Evolutionary conservation across 225 moss, liverwort and hornwort species (phyloP).

Genomic region (Lunularia cruciata): DNA sequence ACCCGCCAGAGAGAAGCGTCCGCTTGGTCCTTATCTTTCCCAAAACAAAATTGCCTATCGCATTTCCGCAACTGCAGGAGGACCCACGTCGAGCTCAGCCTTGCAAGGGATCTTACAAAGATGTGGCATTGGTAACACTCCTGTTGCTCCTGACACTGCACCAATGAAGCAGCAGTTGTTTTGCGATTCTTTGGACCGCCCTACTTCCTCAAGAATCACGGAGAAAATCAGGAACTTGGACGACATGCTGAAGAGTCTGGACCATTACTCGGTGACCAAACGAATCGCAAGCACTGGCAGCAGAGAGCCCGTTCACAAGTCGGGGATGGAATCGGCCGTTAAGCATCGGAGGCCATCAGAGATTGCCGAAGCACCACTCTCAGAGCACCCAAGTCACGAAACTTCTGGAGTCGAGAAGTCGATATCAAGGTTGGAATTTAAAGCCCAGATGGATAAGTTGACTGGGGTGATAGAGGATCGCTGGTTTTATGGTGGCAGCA

Average conservation of each 20-base stretch:
- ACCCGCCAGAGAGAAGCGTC: conserved; percentile 8
- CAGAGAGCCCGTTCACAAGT: neutral
- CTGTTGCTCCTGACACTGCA: conserved; percentile 1
- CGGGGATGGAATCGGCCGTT: neutral
- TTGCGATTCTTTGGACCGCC: neutral
- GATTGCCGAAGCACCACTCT: neutral
- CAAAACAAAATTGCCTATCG: conserved; percentile 42
- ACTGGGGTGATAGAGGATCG: conserved; percentile 36
- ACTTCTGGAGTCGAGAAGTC: conserved; percentile 28
- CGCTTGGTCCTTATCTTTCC: conserved; percentile 28
- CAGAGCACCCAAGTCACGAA: neutral
- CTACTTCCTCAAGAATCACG: conserved; percentile 26
- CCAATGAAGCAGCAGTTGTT: conserved; percentile 9
- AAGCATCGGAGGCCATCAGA: neutral
- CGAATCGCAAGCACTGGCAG: neutral
- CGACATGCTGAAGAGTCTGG: conserved; percentile 34
- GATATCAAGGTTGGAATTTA: conserved; percentile 42
- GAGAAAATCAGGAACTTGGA: conserved; percentile 44
- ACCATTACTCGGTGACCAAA: conserved; percentile 33
- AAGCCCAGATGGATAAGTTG: conserved; percentile 44
- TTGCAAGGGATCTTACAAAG: conserved; percentile 40
- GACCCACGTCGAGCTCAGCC: conserved; percentile 18
- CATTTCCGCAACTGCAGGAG: neutral
- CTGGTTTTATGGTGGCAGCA: conserved; percentile 24
- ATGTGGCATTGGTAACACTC: conserved; percentile 20